These are phyloP conservation scores for Fonsecaea pugnacius DNA, from an alignment of 2,329 filamentous ascomycete species.

Conservation along the genomic window DNA sequence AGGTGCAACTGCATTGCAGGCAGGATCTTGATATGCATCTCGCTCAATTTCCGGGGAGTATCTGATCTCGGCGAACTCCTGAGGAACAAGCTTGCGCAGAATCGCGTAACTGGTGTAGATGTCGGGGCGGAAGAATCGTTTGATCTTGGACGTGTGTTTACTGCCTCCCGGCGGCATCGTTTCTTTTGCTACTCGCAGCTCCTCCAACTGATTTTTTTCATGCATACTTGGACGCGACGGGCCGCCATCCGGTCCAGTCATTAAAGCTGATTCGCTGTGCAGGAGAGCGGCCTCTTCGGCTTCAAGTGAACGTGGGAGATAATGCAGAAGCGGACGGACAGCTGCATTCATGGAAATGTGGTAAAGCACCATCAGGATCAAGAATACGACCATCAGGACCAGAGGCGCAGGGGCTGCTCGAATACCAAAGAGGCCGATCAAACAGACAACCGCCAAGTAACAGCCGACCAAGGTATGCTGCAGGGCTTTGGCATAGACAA, in stretches of 20 bases:
- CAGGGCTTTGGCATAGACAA: slow-evolving; percentile 83
- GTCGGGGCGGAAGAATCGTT: slow-evolving; percentile 74
- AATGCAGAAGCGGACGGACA: slow-evolving; percentile 75
- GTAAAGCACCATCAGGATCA: slow-evolving; percentile 76
- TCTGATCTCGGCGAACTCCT: slow-evolving; percentile 57
- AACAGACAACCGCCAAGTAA: slow-evolving; percentile 79
- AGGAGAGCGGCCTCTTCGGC: slow-evolving; percentile 59
- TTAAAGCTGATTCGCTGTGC: slow-evolving; percentile 20
- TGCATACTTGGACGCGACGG: slow-evolving; percentile 23
- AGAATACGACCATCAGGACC: slow-evolving; percentile 74
- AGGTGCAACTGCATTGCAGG: slow-evolving; percentile 65
- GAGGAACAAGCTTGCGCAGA: slow-evolving; percentile 71
- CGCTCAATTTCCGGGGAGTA: slow-evolving; percentile 67
- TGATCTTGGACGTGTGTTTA: slow-evolving; percentile 35
- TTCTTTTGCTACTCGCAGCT: slow-evolving; percentile 32
- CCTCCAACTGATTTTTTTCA: slow-evolving; percentile 33
- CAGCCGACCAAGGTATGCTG: slow-evolving; percentile 83
- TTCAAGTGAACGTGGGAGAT: slow-evolving; percentile 74
- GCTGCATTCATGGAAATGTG: slow-evolving; percentile 74
- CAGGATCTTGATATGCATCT: slow-evolving; percentile 75
- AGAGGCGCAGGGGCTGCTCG: slow-evolving; percentile 67
- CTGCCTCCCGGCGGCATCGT: slow-evolving; percentile 10
- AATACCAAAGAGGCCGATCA: slow-evolving; percentile 82
- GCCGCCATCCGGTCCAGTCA: slow-evolving; percentile 2
- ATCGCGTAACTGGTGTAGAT: slow-evolving; percentile 73